phyloP scores from a whole-genome alignment of 2,329 filamentous ascomycete genomes.

The Domatiomyces globalis region DNA sequence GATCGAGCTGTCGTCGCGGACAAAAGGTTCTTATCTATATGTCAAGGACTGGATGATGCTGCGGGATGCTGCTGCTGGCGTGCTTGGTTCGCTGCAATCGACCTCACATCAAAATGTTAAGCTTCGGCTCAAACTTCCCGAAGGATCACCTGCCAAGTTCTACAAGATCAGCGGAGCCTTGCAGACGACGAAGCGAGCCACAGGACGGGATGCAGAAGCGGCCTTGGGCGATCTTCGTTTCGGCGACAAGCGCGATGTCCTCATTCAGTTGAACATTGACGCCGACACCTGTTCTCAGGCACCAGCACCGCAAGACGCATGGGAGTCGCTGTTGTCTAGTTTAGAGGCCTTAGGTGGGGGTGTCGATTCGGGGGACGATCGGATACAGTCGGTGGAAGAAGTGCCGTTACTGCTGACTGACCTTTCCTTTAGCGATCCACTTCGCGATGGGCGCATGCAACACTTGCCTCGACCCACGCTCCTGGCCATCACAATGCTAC shows the following conservation, averaged over 20 bases:
- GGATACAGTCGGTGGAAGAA: conserved; percentile 77
- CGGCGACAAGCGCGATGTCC: conserved; percentile 84
- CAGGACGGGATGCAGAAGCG: conserved; percentile 85
- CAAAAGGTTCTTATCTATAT: conserved; percentile 94
- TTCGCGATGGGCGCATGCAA: conserved; percentile 71
- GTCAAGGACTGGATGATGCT: conserved; percentile 99
- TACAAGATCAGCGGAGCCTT: conserved; percentile 95
- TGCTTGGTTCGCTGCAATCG: conserved; percentile 78
- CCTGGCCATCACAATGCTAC: conserved; percentile 84
- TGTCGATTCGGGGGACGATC: conserved; percentile 71
- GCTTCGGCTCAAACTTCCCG: conserved; percentile 80
- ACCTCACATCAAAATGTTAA: conserved; percentile 98
- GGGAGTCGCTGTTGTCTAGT: conserved; percentile 94
- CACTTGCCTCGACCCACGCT: conserved; percentile 82
- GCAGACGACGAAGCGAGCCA: conserved; percentile 91
- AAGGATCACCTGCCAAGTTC: conserved; percentile 94
- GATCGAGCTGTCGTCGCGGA: conserved; percentile 90
- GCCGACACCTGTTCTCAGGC: conserved; percentile 75
- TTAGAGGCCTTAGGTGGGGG: conserved; percentile 83
- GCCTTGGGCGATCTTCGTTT: conserved; percentile 83
- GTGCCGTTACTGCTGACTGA: conserved; percentile 91
- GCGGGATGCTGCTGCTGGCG: conserved; percentile 86
- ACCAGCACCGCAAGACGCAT: conserved; percentile 77
- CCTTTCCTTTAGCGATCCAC: conserved; percentile 80
- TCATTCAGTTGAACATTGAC: conserved; percentile 84